Conservation (phyloP, 768 basidiomycete species). For the Amanita subjunquillea region DNA sequence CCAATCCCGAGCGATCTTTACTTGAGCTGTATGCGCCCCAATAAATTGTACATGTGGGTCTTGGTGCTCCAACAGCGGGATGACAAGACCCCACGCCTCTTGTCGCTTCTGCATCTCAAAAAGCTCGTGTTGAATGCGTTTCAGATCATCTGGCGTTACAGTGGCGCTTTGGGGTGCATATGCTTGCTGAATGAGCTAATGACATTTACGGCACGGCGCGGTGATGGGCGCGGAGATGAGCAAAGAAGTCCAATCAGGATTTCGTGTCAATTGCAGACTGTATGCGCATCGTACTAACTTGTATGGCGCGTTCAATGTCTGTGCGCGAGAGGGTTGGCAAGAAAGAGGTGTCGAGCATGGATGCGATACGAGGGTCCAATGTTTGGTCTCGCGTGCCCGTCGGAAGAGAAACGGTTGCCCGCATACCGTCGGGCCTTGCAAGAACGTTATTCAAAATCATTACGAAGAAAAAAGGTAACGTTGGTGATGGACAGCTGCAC, state of each 20-base stretch:
- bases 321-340: conserved; percentile 40
- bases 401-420: no score
- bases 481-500: no score
- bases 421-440: no score
- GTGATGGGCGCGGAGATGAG: conserved; percentile 6
- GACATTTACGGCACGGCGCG: neutral
- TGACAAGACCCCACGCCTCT: conserved; percentile 78
- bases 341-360: conserved; percentile 28
- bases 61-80: conserved; percentile 59
- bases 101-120: conserved; percentile 68
- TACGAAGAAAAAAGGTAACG: no score
- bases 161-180: conserved; percentile 40
- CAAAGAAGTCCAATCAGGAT: conserved; percentile 8
- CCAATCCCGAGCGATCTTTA: conserved; percentile 93
- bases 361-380: neutral
- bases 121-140: conserved; percentile 58
- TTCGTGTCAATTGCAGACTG: conserved; percentile 5
- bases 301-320: conserved; percentile 48
- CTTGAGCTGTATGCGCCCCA: conserved; percentile 87
- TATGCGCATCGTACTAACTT: conserved; percentile 34
- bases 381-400: neutral
- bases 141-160: conserved; percentile 48
- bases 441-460: no score
- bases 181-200: conserved; percentile 59
- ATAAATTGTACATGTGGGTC: conserved; percentile 90